Conservation (phyloP, 495 filamentous ascomycete species). For the Penicillium parvum region DNA sequence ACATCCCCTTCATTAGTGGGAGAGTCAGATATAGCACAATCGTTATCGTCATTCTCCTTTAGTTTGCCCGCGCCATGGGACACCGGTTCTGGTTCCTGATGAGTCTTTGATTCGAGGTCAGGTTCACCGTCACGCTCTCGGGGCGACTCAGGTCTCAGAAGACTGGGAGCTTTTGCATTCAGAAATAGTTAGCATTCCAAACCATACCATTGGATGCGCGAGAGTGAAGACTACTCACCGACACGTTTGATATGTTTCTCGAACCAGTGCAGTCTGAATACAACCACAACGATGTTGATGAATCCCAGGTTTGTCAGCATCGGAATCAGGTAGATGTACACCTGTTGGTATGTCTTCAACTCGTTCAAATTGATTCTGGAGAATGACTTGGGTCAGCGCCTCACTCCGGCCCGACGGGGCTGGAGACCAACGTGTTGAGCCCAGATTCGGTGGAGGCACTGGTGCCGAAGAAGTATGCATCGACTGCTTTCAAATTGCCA, state of each 20-base stretch:
- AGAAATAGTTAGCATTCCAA: neutral
- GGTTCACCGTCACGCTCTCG: neutral
- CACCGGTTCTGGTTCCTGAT: neutral
- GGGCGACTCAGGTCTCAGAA: neutral
- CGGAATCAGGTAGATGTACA: slow-evolving; percentile 33
- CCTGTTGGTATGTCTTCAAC: slow-evolving; percentile 38
- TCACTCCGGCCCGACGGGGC: neutral
- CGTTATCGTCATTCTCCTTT: neutral
- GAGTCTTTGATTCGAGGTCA: neutral
- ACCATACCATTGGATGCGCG: neutral
- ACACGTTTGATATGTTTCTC: slow-evolving; percentile 25
- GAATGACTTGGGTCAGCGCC: neutral
- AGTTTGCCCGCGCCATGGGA: neutral
- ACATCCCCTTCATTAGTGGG: too few species aligned
- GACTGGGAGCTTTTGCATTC: neutral
- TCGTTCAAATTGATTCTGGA: slow-evolving; percentile 32
- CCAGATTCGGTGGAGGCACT: slow-evolving; percentile 41
- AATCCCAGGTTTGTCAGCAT: slow-evolving; percentile 32
- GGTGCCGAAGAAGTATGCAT: slow-evolving; percentile 44
- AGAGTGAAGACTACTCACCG: slow-evolving; percentile 2
- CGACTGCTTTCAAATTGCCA: slow-evolving; percentile 36
- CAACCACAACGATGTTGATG: slow-evolving; percentile 33
- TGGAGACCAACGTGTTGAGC: slow-evolving; percentile 34
- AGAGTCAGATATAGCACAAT: too few species aligned
- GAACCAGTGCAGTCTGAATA: slow-evolving; percentile 34